These are phyloP conservation scores for Cryptomeria japonica DNA, from an alignment of 75 land plant genomes.

Conservation along the genomic window DNA sequence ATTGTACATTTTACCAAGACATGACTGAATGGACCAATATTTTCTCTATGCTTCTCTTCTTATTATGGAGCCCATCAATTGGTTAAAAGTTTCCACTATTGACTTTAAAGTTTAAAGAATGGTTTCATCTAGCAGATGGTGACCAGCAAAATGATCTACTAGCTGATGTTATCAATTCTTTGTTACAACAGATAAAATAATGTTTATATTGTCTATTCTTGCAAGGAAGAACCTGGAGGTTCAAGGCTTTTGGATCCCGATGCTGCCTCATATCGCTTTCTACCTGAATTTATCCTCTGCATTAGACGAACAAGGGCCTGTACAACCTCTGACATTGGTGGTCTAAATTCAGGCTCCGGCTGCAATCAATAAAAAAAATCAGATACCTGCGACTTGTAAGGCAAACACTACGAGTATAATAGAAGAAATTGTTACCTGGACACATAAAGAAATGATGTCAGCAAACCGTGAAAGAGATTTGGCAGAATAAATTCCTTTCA, in stretches of 20 bases:
- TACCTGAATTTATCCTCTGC: slow-evolving; percentile 80
- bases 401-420: neutral
- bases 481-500: slow-evolving; percentile 52
- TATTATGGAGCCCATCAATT: neutral
- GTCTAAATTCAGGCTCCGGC: slow-evolving; percentile 74
- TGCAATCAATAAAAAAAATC: slow-evolving; percentile 17
- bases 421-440: slow-evolving; percentile 41
- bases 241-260: neutral
- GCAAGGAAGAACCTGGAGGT: neutral
- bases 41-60: neutral
- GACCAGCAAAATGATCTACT: neutral
- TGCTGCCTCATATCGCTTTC: slow-evolving; percentile 22
- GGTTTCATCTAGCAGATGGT: neutral
- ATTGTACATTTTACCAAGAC: neutral
- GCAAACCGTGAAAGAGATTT: slow-evolving; percentile 70
- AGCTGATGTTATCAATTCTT: neutral
- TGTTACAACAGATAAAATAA: neutral
- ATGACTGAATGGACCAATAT: neutral
- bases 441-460: slow-evolving; percentile 63
- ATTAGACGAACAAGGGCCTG: slow-evolving; percentile 71
- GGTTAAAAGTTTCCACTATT: neutral
- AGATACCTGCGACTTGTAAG: neutral
- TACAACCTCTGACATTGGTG: slow-evolving; percentile 71
- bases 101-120: neutral
- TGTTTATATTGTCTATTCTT: neutral